These are phyloP conservation scores for Colletotrichum limetticola DNA, from an alignment of 2,329 filamentous ascomycete species.

Conservation along the genomic window DNA sequence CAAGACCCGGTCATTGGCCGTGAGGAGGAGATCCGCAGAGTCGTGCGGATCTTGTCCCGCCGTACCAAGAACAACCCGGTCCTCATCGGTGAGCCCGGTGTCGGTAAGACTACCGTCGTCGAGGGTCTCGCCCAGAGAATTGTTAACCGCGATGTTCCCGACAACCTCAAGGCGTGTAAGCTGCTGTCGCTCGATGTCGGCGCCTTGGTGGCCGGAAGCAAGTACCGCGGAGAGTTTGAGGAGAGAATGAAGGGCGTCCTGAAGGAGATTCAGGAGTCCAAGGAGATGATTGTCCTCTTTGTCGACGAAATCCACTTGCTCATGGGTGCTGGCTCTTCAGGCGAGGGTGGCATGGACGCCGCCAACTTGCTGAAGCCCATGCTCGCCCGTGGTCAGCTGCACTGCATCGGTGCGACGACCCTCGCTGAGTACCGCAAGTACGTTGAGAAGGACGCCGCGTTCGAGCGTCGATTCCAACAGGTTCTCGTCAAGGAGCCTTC, in stretches of 20 bases:
- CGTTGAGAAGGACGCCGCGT: slow-evolving; percentile 98
- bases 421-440: slow-evolving; percentile 97
- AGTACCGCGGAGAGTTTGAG: slow-evolving; percentile 98
- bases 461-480: slow-evolving; percentile 98
- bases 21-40: slow-evolving; percentile 94
- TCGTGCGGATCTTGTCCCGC: slow-evolving; percentile 90
- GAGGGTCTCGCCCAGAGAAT: slow-evolving; percentile 96
- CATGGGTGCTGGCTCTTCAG: slow-evolving; percentile 95
- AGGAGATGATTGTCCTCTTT: slow-evolving; percentile 97
- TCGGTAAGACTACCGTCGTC: slow-evolving; percentile 97
- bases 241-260: slow-evolving; percentile 99
- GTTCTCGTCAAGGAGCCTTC: slow-evolving; percentile 95
- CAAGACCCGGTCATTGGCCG: slow-evolving; percentile 97
- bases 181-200: slow-evolving; percentile 96
- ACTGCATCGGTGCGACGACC: slow-evolving; percentile 98
- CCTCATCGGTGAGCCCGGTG: slow-evolving; percentile 96
- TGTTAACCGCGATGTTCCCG: slow-evolving; percentile 95
- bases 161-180: slow-evolving; percentile 93
- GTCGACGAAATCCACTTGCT: slow-evolving; percentile 99
- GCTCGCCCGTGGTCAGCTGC: slow-evolving; percentile 94
- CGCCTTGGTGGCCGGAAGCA: slow-evolving; percentile 94
- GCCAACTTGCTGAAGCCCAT: slow-evolving; percentile 98
- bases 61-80: slow-evolving; percentile 99
- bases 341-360: slow-evolving; percentile 98
- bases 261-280: slow-evolving; percentile 94